phyloP scores from a whole-genome alignment of 192 early-diverging fungal genomes.

The Umbelopsis vinacea region DNA sequence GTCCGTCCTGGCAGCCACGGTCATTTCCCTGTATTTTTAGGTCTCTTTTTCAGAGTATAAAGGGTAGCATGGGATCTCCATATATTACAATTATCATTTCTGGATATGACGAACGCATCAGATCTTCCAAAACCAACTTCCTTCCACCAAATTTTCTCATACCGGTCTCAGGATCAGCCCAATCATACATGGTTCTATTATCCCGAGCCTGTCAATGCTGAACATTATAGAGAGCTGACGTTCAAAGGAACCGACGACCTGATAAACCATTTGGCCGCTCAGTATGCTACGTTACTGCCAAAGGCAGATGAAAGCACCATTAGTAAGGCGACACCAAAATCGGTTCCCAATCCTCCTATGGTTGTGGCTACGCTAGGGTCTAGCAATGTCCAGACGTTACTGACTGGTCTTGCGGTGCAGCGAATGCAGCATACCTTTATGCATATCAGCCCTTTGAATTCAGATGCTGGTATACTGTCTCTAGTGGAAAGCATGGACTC shows the following conservation, averaged over 20 bases:
- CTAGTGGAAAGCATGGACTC: neutral
- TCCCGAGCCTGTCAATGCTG: neutral
- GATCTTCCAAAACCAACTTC: neutral
- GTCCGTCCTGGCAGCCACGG: too few relatives aligned
- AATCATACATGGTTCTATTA: neutral
- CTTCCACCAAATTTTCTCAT: neutral
- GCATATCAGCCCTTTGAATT: slow-evolving; percentile 1
- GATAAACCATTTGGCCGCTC: neutral
- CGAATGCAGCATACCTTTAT: slow-evolving; percentile 7
- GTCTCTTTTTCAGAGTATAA: too few relatives aligned
- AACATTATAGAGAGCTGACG: neutral
- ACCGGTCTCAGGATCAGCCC: neutral
- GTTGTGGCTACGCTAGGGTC: slow-evolving; percentile 1
- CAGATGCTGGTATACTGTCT: neutral
- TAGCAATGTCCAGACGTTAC: neutral
- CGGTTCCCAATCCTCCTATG: neutral
- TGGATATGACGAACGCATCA: too few relatives aligned
- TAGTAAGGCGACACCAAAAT: neutral
- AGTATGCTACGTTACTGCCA: neutral
- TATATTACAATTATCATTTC: too few relatives aligned
- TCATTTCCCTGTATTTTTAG: too few relatives aligned
- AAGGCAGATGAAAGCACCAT: neutral
- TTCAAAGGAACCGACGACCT: slow-evolving; percentile 8
- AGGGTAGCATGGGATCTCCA: too few relatives aligned
- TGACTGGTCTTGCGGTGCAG: slow-evolving; percentile 1